Conservation (phyloP, 1,139 yeast genomes). For the Yamadazyma buinensis region DNA sequence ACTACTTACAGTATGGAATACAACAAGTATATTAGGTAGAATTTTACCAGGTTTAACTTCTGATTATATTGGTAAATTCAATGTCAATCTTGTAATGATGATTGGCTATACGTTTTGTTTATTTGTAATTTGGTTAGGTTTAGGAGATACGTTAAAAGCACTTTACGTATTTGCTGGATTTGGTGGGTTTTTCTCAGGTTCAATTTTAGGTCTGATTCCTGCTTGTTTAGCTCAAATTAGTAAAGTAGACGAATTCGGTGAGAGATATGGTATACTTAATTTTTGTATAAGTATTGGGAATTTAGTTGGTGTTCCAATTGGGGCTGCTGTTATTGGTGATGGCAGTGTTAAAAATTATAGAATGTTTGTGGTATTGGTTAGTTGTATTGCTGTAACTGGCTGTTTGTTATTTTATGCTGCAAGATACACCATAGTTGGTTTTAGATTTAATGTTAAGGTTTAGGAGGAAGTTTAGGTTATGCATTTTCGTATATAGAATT, state of each 20-base stretch:
- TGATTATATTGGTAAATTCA: slow-evolving; percentile 52
- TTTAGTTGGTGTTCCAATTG: slow-evolving; percentile 45
- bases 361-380: slow-evolving; percentile 21
- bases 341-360: slow-evolving; percentile 20
- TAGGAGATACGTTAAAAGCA: slow-evolving; percentile 39
- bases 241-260: slow-evolving; percentile 27
- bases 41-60: slow-evolving; percentile 56
- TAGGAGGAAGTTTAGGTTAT: neutral
- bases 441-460: slow-evolving; percentile 19
- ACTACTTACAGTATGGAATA: slow-evolving; percentile 54
- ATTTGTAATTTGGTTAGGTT: slow-evolving; percentile 51
- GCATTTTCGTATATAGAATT: too few species aligned
- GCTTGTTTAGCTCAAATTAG: slow-evolving; percentile 37
- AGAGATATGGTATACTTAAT: slow-evolving; percentile 34
- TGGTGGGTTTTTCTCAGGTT: slow-evolving; percentile 47
- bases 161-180: slow-evolving; percentile 45
- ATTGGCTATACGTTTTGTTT: slow-evolving; percentile 36
- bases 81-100: slow-evolving; percentile 45
- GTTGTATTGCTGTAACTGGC: slow-evolving; percentile 19
- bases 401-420: slow-evolving; percentile 19
- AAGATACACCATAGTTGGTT: slow-evolving; percentile 19
- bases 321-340: slow-evolving; percentile 46
- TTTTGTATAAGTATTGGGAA: slow-evolving; percentile 33
- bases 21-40: slow-evolving; percentile 58
- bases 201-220: slow-evolving; percentile 31